These are phyloP conservation scores for Leccinum variicolor DNA, from an alignment of 768 basidiomycete genomes.

Conservation along the genomic window DNA sequence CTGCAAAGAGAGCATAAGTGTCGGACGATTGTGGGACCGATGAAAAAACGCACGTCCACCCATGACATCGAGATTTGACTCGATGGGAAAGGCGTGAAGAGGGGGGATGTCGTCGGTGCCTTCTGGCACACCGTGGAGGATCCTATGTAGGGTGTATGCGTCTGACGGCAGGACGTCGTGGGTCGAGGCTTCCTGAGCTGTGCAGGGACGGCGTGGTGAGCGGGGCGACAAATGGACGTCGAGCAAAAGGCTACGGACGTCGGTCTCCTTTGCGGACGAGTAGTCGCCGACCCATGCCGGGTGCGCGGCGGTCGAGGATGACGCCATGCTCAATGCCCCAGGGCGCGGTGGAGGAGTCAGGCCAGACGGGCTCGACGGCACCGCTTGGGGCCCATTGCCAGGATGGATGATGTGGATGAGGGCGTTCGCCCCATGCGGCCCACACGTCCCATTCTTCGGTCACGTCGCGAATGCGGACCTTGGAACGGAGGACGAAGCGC, in stretches of 20 bases:
- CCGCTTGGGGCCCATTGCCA: conserved; percentile 69
- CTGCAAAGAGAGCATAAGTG: conserved; percentile 36
- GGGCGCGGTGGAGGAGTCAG: conserved; percentile 42
- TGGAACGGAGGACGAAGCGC: conserved; percentile 82
- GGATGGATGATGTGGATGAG: conserved; percentile 36
- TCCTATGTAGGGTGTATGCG: conserved; percentile 75
- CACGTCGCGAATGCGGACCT: conserved; percentile 78
- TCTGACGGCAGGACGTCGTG: conserved; percentile 52
- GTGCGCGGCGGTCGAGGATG: conserved; percentile 63
- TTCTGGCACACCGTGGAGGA: conserved; percentile 84
- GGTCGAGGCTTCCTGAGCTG: conserved; percentile 53
- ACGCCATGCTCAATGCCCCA: conserved; percentile 57
- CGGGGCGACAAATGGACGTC: not conserved
- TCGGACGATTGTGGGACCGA: not conserved
- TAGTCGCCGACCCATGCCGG: conserved; percentile 75
- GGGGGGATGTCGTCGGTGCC: conserved; percentile 74
- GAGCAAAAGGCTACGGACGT: conserved; percentile 53
- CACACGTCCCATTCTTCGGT: conserved; percentile 78
- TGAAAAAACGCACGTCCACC: conserved; percentile 69
- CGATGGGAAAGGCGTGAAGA: conserved; percentile 84
- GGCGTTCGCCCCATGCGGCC: conserved; percentile 67
- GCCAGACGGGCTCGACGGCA: conserved; percentile 76
- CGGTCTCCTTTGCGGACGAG: conserved; percentile 65
- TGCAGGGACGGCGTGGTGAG: conserved; percentile 5
- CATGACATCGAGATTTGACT: conserved; percentile 93